phyloP scores from a whole-genome alignment of 2,329 filamentous ascomycete genomes.

The Amesomyces nigricolor region DNA sequence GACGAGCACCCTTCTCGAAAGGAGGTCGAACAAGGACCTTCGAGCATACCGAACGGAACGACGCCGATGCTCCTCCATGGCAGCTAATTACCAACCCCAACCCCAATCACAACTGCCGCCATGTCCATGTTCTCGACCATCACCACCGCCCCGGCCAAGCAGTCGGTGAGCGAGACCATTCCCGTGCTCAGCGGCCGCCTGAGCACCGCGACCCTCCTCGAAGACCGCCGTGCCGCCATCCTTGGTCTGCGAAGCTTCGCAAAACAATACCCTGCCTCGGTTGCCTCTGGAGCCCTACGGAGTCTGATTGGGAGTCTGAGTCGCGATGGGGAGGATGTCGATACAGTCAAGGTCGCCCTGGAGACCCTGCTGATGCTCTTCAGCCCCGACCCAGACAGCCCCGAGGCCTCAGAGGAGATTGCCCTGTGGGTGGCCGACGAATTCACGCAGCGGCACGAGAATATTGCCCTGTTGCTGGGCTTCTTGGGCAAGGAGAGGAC shows the following conservation, averaged over 20 bases:
- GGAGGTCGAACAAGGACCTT: not conserved
- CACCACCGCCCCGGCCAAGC: conserved; percentile 76
- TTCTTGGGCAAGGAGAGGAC: conserved; percentile 79
- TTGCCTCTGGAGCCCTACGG: conserved; percentile 86
- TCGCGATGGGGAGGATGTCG: conserved; percentile 88
- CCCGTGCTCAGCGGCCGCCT: conserved; percentile 81
- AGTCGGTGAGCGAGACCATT: conserved; percentile 94
- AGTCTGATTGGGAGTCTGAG: conserved; percentile 79
- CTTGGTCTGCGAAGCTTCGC: conserved; percentile 91
- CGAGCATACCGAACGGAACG: not conserved
- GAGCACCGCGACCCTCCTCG: conserved; percentile 81
- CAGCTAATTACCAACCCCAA: conserved; percentile 24
- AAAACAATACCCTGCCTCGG: conserved; percentile 92
- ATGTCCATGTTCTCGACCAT: conserved; percentile 54
- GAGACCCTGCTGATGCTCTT: conserved; percentile 96
- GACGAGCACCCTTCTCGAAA: too few relatives aligned
- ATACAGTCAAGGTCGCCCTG: conserved; percentile 90
- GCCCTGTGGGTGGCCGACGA: conserved; percentile 94
- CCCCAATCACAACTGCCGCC: conserved; percentile 2
- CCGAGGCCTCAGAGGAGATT: conserved; percentile 94
- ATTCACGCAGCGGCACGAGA: conserved; percentile 96
- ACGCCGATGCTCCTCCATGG: conserved; percentile 26
- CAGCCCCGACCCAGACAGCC: conserved; percentile 62
- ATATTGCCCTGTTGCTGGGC: conserved; percentile 83
- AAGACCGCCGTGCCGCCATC: conserved; percentile 90